Evolutionary conservation across 257 asterid genomes (phyloP).

Genomic region (Plantago ovata): DNA sequence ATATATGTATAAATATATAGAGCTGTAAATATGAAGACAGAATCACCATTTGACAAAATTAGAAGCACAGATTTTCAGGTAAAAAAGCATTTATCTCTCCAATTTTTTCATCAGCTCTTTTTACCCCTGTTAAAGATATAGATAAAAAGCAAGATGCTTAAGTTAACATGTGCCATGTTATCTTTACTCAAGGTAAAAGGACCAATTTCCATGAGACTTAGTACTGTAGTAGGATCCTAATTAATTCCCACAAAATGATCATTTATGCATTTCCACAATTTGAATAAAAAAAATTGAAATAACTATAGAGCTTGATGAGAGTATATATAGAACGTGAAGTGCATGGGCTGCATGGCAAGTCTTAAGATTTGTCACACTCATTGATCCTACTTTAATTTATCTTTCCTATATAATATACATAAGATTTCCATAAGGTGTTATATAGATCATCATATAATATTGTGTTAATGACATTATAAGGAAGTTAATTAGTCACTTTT

Average conservation of each 20-base stretch:
- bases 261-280: too few relatives aligned
- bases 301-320: neutral
- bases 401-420: constrained; percentile 19
- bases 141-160: constrained; percentile 59
- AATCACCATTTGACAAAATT: constrained; percentile 44
- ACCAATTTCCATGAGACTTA: neutral
- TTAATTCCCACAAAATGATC: too few relatives aligned
- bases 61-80: constrained; percentile 36
- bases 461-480: constrained; percentile 8
- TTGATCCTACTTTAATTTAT: constrained; percentile 30
- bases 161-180: constrained; percentile 57
- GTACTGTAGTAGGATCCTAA: too few relatives aligned
- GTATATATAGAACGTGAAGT: constrained; percentile 31
- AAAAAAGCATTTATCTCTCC: constrained; percentile 51
- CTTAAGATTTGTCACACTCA: constrained; percentile 43
- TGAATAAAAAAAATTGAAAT: too few relatives aligned
- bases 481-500: too few relatives aligned
- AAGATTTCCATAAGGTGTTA: neutral
- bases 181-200: neutral
- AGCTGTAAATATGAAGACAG: constrained; percentile 10
- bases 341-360: constrained; percentile 69
- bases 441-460: neutral
- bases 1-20: neutral
- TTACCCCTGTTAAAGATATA: constrained; percentile 45
- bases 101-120: constrained; percentile 42